Evolutionary conservation across 2,329 filamentous ascomycete species (phyloP), one percentile per base, ranked within the genome.

Genomic region (Chaetomium sp.): DNA sequence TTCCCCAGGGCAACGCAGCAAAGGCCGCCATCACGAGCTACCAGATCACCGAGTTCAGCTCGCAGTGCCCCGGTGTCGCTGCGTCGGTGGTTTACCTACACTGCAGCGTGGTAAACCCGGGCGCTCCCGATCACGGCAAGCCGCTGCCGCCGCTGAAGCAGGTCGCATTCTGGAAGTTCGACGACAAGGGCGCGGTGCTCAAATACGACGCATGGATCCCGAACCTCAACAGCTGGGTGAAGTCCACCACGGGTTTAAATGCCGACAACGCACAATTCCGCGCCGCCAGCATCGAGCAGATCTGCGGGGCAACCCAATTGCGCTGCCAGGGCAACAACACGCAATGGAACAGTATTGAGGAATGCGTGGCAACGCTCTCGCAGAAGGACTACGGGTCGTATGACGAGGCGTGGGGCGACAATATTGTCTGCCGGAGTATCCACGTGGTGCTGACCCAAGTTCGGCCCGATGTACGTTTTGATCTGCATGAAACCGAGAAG

Each of bases 141-240:
- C 58, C 62, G 6, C 54, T 72, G 6, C 62, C 67, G 8, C 68
- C 67, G 9, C 60, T 73, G 43, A 73, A 72, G 60, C 70, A 69
- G 58, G 60, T 74, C 9, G 71, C 73, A 0, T 79, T 77, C 58
- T 79, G 74, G 73, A 70, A 69, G 36, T 74, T 79, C 56, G 73
- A 77, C 55, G 66, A 71, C 2, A 58, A 67, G 4, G 75, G 76
- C 42, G 71, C 68, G 12, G 72, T 76, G 9, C 56, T 70, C 10
- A 67, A 71, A 35, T 76, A 74, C 59, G 72, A 76, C 59, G 72
- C 73, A 27, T 74, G 69, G 66, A 70, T 76, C n/a, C 70, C 72
- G 4, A 73, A 72, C 35, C 66, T 76, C 27, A 67, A 71, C 54
- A 58, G 65, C 46, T 75, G 71, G 70, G 66, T 69, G 32, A 58